Conservation (phyloP, 2,329 filamentous ascomycete species). For the Claviceps sp. region DNA sequence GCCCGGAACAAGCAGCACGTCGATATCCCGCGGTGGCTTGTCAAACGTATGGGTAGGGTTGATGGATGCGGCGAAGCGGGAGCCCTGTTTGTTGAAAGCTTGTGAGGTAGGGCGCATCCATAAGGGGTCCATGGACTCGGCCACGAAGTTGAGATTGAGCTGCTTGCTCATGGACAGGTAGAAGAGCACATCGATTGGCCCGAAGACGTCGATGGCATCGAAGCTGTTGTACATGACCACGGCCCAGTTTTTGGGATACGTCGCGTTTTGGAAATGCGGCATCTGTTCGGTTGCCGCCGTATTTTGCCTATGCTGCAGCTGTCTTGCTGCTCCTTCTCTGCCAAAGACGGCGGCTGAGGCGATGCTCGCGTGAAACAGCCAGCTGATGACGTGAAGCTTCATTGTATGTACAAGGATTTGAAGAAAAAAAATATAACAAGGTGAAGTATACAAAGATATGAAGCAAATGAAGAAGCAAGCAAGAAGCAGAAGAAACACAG, state of each 20-base stretch:
- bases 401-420: neutral
- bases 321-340: neutral
- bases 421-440: neutral
- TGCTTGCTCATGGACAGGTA: slow-evolving; percentile 19
- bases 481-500: neutral
- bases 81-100: slow-evolving; percentile 8
- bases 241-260: slow-evolving; percentile 4
- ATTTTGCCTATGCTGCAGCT: no score
- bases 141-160: slow-evolving; percentile 26
- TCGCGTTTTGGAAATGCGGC: neutral
- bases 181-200: slow-evolving; percentile 30
- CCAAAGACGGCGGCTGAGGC: neutral
- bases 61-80: slow-evolving; percentile 19
- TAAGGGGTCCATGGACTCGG: slow-evolving; percentile 25
- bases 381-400: neutral
- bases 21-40: slow-evolving; percentile 30
- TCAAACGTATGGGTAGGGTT: slow-evolving; percentile 37
- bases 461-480: neutral
- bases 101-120: slow-evolving; percentile 17
- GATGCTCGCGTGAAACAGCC: neutral
- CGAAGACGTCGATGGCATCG: slow-evolving; percentile 22
- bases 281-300: neutral
- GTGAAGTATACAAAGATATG: neutral
- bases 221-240: slow-evolving; percentile 5
- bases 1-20: slow-evolving; percentile 49